phyloP scores from a whole-genome alignment of 345 rosid species.

The Eucalyptus erythrocorys region DNA sequence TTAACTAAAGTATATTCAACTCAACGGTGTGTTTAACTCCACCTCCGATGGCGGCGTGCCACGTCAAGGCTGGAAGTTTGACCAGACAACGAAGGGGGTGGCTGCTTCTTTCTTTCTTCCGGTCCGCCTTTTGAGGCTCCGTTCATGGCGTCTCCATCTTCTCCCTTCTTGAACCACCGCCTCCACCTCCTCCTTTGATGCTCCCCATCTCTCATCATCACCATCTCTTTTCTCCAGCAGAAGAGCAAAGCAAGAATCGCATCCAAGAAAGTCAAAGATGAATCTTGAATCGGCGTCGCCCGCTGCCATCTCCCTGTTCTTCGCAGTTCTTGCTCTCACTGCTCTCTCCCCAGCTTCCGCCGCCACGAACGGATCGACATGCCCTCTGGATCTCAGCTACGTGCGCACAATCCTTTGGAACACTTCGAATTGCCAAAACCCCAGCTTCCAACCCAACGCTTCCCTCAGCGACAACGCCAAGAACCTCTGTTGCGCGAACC shows the following conservation, averaged over 20 bases:
- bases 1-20: no score
- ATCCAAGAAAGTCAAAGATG: neutral
- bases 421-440: slow-evolving; percentile 28
- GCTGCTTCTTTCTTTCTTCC: neutral
- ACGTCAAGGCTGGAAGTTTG: neutral
- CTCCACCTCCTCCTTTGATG: neutral
- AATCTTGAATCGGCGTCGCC: neutral
- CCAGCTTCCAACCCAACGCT: neutral
- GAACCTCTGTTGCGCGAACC: slow-evolving; percentile 32
- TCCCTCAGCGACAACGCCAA: neutral
- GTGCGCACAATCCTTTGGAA: slow-evolving; percentile 62
- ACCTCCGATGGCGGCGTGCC: no score
- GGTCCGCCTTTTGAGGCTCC: neutral
- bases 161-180: neutral
- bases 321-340: neutral
- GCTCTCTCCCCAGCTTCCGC: neutral
- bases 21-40: no score
- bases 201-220: neutral
- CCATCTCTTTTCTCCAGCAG: neutral
- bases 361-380: neutral
- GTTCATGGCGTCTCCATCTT: neutral
- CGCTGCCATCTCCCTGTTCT: neutral
- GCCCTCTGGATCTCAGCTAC: slow-evolving; percentile 61
- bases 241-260: neutral
- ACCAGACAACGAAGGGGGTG: neutral